These are phyloP conservation scores for Zoysia matrella DNA, from an alignment of 202 grass and related monocot species.

Conservation along the genomic window DNA sequence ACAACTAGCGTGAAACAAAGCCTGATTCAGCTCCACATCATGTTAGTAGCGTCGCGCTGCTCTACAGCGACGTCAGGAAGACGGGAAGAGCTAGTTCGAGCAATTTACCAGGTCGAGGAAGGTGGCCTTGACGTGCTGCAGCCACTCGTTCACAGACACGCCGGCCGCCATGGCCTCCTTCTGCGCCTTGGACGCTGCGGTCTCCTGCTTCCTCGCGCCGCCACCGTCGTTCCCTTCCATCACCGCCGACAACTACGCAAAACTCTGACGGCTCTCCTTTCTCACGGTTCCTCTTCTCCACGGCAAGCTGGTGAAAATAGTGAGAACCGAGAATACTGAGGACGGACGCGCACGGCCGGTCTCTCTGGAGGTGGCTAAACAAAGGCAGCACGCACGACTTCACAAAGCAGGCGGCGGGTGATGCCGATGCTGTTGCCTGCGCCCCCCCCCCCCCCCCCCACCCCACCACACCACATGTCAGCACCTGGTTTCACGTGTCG, in stretches of 20 bases:
- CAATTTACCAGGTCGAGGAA: conserved; percentile 52
- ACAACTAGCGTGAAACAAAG: too few species aligned
- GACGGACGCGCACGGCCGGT: background rate
- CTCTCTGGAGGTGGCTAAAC: background rate
- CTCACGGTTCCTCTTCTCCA: background rate
- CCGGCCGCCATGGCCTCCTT: conserved; percentile 45
- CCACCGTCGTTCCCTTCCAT: conserved; percentile 1
- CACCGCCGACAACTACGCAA: background rate
- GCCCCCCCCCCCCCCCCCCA: too few species aligned
- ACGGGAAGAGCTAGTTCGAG: background rate
- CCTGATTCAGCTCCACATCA: background rate
- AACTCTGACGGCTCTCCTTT: background rate
- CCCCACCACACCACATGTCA: too few species aligned
- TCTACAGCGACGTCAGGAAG: background rate
- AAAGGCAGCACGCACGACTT: background rate
- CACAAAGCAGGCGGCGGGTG: background rate
- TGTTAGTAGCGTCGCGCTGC: background rate
- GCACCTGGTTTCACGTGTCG: conserved; percentile 14
- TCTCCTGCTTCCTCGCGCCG: conserved; percentile 29
- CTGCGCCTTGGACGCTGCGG: conserved; percentile 37
- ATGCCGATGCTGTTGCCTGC: background rate
- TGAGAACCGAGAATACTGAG: background rate
- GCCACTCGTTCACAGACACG: conserved; percentile 64
- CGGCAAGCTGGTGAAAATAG: background rate
- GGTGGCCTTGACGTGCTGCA: conserved; percentile 64